These are phyloP conservation scores for Hamigera avellanea DNA, from an alignment of 495 filamentous ascomycete species.

Conservation along the genomic window DNA sequence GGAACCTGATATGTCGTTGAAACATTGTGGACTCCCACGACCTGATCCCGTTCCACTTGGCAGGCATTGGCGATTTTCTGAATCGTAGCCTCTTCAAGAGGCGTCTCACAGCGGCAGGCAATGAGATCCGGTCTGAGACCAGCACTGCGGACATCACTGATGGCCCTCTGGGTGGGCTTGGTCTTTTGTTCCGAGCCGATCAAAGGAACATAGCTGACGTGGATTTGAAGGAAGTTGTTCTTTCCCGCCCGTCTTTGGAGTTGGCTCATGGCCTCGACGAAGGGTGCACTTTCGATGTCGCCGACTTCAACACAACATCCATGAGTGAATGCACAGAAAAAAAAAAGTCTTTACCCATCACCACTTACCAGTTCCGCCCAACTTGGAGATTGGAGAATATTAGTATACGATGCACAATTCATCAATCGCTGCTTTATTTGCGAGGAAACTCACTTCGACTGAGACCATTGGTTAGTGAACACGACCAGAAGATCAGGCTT, in stretches of 20 bases:
- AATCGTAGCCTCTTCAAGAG: constrained; percentile 61
- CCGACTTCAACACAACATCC: constrained; percentile 30
- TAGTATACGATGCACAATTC: constrained; percentile 1
- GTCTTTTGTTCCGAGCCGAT: constrained; percentile 68
- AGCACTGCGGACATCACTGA: constrained; percentile 66
- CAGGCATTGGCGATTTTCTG: constrained; percentile 84
- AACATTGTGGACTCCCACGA: constrained; percentile 78
- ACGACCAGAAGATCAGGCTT: constrained; percentile 5
- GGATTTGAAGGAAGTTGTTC: constrained; percentile 64
- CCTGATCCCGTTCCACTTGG: constrained; percentile 68
- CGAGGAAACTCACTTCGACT: constrained; percentile 23
- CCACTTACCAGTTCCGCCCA: constrained; percentile 42
- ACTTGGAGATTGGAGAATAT: constrained; percentile 6
- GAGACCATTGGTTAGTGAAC: too few species aligned
- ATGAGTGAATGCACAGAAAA: background rate
- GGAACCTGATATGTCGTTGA: constrained; percentile 86
- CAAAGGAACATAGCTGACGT: constrained; percentile 68
- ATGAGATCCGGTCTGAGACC: constrained; percentile 88
- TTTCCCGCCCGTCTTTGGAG: constrained; percentile 50
- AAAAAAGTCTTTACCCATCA: background rate
- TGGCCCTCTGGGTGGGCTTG: constrained; percentile 88
- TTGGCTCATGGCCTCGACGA: constrained; percentile 67
- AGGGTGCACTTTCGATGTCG: constrained; percentile 71
- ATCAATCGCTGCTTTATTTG: background rate
- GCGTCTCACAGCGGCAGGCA: constrained; percentile 76